Conservation (phyloP, 2,329 filamentous ascomycete genomes). For the Pseudopithomyces maydicus region DNA sequence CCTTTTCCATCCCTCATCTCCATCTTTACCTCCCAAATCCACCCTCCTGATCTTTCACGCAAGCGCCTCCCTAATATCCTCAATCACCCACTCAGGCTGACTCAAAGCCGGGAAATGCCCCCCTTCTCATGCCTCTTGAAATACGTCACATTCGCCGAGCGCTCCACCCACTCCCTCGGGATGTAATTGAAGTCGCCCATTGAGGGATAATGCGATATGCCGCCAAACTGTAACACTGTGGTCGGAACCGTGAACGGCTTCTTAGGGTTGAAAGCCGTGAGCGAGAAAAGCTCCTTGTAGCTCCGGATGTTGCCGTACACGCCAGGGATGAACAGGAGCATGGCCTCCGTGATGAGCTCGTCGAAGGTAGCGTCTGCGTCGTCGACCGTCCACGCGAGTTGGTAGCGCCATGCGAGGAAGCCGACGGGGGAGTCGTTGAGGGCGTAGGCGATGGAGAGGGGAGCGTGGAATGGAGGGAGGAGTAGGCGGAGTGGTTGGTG, state of each 20-base stretch:
- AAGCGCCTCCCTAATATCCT: neutral
- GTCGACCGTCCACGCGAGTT: constrained; percentile 6
- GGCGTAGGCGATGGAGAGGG: constrained; percentile 7
- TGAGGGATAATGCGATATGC: neutral
- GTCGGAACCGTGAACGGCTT: constrained; percentile 6
- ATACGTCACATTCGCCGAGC: constrained; percentile 9
- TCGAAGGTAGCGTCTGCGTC: constrained; percentile 2
- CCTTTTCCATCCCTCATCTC: neutral
- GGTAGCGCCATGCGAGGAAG: constrained; percentile 12
- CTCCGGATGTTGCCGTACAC: constrained; percentile 11
- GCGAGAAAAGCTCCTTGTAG: constrained; percentile 10
- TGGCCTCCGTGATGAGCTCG: constrained; percentile 5
- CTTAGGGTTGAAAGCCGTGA: neutral
- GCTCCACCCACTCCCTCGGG: constrained; percentile 5
- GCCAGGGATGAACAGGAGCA: constrained; percentile 9
- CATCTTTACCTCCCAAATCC: no score
- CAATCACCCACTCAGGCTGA: neutral
- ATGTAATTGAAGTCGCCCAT: constrained; percentile 1
- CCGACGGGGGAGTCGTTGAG: constrained; percentile 15
- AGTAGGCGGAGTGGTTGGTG: constrained; percentile 7
- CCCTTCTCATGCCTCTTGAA: constrained; percentile 4
- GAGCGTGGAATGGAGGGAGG: constrained; percentile 1
- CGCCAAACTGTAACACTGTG: constrained; percentile 4
- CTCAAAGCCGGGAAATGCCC: constrained; percentile 7
- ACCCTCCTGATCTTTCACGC: neutral